Evolutionary conservation across 2,329 filamentous ascomycete genomes (phyloP).

Genomic region (Didymella arachidicola): DNA sequence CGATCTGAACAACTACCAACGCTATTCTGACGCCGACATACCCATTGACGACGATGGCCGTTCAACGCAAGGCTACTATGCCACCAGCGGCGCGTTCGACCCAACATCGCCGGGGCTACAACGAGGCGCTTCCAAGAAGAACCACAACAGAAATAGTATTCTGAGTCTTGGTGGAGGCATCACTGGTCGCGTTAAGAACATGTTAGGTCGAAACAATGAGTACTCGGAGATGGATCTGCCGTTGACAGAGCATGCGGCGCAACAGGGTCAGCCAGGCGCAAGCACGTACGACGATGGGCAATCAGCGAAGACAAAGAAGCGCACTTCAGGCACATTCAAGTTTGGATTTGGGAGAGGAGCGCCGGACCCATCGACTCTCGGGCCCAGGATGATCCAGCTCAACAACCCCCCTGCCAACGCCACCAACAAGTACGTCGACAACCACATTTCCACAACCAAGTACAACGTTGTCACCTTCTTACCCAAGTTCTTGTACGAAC

Average conservation of each 20-base stretch:
- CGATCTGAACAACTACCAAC: conserved; percentile 84
- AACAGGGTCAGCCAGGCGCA: conserved; percentile 52
- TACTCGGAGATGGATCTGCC: conserved; percentile 99
- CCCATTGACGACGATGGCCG: conserved; percentile 80
- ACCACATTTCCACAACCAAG: conserved; percentile 96
- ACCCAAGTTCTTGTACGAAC: conserved; percentile 96
- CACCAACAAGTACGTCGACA: conserved; percentile 89
- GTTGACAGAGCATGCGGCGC: conserved; percentile 77
- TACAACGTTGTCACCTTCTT: conserved; percentile 94
- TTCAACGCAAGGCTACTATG: conserved; percentile 78
- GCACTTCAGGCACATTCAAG: conserved; percentile 73
- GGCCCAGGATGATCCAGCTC: conserved; percentile 89
- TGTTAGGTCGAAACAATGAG: conserved; percentile 81
- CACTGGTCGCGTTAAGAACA: conserved; percentile 86
- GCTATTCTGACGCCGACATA: conserved; percentile 90
- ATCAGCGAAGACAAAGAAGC: conserved; percentile 49
- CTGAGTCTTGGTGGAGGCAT: conserved; percentile 85
- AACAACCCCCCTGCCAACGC: conserved; percentile 96
- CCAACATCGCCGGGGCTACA: conserved; percentile 59
- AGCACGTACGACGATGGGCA: conserved; percentile 50
- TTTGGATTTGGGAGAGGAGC: conserved; percentile 88
- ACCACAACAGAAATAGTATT: conserved; percentile 83
- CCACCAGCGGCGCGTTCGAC: conserved; percentile 68
- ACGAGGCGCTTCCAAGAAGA: conserved; percentile 63
- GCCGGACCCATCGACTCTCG: conserved; percentile 86